These are phyloP conservation scores for Hippophae rhamnoides DNA, from an alignment of 306 rosid genomes.

Conservation along the genomic window DNA sequence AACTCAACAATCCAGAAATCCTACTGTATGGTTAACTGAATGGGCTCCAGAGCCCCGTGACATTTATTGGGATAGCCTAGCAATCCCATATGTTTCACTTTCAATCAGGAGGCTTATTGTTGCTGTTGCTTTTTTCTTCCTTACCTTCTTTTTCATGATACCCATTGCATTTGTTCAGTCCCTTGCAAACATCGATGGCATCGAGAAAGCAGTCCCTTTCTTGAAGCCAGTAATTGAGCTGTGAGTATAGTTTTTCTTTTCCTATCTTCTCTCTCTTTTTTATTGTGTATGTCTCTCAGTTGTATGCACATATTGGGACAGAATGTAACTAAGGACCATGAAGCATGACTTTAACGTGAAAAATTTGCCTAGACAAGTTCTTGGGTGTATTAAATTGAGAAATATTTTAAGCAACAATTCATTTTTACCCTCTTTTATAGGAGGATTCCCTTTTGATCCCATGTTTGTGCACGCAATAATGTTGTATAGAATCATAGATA, in stretches of 20 bases:
- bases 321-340: too few species aligned
- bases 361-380: too few species aligned
- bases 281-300: too few species aligned
- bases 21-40: constrained; percentile 85
- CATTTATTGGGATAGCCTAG: constrained; percentile 85
- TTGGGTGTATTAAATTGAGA: too few species aligned
- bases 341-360: too few species aligned
- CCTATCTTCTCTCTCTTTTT: too few species aligned
- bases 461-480: too few species aligned
- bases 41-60: constrained; percentile 99
- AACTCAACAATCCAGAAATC: constrained; percentile 84
- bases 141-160: constrained; percentile 94
- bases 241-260: constrained; percentile 27
- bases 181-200: constrained; percentile 85
- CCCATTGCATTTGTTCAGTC: constrained; percentile 96
- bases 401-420: not conserved
- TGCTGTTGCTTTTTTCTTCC: constrained; percentile 93
- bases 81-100: constrained; percentile 87
- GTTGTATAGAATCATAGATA: too few species aligned
- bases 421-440: not conserved
- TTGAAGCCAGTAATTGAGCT: constrained; percentile 60
- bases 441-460: too few species aligned
- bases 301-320: too few species aligned
- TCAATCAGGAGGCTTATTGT: constrained; percentile 73
- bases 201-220: constrained; percentile 76